These are phyloP conservation scores for Aureobasidium musti DNA, from an alignment of 2,329 filamentous ascomycete species.

Conservation along the genomic window DNA sequence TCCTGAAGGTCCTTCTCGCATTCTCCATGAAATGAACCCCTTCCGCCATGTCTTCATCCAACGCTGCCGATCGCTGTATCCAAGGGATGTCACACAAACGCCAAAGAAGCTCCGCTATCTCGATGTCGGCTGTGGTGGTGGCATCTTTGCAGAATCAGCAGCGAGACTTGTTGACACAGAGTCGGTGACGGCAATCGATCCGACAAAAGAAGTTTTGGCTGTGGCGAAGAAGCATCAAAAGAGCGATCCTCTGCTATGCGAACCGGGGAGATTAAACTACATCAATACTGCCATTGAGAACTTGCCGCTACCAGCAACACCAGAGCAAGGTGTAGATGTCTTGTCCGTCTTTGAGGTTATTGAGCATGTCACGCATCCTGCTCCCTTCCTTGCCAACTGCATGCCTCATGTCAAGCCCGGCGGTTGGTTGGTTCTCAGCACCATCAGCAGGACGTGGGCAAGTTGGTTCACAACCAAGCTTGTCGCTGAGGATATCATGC, in stretches of 20 bases:
- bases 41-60: constrained; percentile 90
- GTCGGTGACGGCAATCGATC: constrained; percentile 75
- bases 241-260: constrained; percentile 67
- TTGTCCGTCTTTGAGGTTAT: constrained; percentile 92
- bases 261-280: constrained; percentile 65
- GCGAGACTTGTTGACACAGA: constrained; percentile 65
- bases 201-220: constrained; percentile 69
- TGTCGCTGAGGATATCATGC: constrained; percentile 81
- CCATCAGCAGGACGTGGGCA: constrained; percentile 84
- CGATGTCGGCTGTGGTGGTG: constrained; percentile 92
- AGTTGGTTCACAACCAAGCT: constrained; percentile 93
- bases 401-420: constrained; percentile 80
- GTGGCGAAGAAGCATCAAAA: constrained; percentile 76
- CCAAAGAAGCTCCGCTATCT: constrained; percentile 65
- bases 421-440: constrained; percentile 90
- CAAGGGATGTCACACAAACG: constrained; percentile 16
- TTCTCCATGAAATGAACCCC: constrained; percentile 97
- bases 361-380: constrained; percentile 81
- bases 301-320: constrained; percentile 46
- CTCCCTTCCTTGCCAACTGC: constrained; percentile 70
- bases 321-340: constrained; percentile 65
- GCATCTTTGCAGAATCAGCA: constrained; percentile 90
- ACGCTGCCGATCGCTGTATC: constrained; percentile 57
- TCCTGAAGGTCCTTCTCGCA: constrained; percentile 83
- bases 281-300: constrained; percentile 75